These are phyloP conservation scores for Leptodontidium sp. DNA, from an alignment of 2,329 filamentous ascomycete genomes.

Conservation along the genomic window DNA sequence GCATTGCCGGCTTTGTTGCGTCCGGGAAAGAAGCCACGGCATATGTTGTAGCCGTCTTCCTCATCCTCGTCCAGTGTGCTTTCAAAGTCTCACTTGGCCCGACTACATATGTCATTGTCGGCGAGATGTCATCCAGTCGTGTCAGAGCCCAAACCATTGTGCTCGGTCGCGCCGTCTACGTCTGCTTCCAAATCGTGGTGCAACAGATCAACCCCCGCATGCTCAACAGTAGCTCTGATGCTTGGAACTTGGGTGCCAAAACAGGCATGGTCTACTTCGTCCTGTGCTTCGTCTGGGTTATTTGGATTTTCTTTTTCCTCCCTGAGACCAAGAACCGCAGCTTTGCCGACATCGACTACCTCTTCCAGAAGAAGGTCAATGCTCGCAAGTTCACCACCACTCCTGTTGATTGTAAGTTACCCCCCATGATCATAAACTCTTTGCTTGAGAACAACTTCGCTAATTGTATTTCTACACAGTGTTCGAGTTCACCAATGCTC, in stretches of 20 bases:
- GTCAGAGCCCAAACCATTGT: conserved; percentile 20
- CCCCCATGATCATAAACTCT: neutral
- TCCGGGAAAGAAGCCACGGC: neutral
- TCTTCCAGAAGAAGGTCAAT: conserved; percentile 20
- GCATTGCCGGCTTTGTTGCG: conserved; percentile 8
- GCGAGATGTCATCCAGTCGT: conserved; percentile 16
- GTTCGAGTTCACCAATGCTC: conserved; percentile 10
- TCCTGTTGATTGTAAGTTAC: conserved; percentile 17
- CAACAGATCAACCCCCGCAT: conserved; percentile 19
- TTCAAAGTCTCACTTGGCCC: conserved; percentile 19
- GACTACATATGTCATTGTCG: conserved; percentile 18
- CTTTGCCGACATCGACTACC: conserved; percentile 22
- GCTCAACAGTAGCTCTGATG: neutral
- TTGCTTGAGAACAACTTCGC: neutral
- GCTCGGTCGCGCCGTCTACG: conserved; percentile 19
- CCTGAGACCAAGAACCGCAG: conserved; percentile 20
- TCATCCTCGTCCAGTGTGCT: conserved; percentile 14
- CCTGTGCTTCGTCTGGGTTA: conserved; percentile 14
- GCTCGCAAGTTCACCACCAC: conserved; percentile 12
- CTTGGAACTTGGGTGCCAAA: conserved; percentile 17
- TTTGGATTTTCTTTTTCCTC: conserved; percentile 9
- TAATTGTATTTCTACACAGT: neutral
- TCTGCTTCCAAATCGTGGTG: conserved; percentile 4
- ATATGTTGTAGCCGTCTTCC: conserved; percentile 1
- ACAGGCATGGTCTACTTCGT: conserved; percentile 17